Percentiles rank a stretch among this genome's conserved stretches.
Conservation (phyloP, 2,329 filamentous ascomycete genomes). For the Xylaria polymorpha region DNA sequence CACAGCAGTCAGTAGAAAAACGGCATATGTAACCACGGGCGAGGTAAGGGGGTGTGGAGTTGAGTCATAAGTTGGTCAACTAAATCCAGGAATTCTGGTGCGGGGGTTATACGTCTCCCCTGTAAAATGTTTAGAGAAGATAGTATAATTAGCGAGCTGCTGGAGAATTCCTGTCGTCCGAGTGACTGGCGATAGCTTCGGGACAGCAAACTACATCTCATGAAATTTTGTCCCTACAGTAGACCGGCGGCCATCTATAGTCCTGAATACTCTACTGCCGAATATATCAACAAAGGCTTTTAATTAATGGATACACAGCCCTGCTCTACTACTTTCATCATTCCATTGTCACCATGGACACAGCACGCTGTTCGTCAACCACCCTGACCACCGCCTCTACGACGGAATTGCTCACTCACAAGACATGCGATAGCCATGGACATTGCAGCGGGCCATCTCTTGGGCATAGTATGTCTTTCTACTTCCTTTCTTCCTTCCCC, state of each 20-base stretch:
- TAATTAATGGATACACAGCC: neutral
- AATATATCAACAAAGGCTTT: neutral
- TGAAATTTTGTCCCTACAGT: neutral
- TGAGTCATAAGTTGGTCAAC: neutral
- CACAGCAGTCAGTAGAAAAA: neutral
- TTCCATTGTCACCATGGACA: neutral
- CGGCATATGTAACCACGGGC: neutral
- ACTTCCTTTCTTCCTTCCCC: neutral
- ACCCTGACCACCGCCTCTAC: neutral
- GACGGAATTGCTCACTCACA: conserved; percentile 7
- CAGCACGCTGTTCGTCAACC: neutral
- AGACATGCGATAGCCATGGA: conserved; percentile 16
- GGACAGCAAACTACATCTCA: too few species aligned
- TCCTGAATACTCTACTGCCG: neutral
- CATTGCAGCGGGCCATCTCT: conserved; percentile 17
- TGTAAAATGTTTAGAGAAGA: too few species aligned
- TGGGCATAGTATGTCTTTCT: conserved; percentile 7
- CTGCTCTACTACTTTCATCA: too few species aligned
- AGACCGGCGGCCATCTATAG: too few species aligned
- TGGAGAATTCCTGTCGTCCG: too few species aligned
- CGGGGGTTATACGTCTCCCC: too few species aligned
- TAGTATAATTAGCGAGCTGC: too few species aligned
- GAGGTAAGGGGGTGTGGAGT: neutral
- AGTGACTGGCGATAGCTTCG: too few species aligned
- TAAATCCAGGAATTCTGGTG: neutral